Evolutionary conservation across 208 protist species (phyloP).

Genomic region (Acanthamoeba lenticulata): DNA sequence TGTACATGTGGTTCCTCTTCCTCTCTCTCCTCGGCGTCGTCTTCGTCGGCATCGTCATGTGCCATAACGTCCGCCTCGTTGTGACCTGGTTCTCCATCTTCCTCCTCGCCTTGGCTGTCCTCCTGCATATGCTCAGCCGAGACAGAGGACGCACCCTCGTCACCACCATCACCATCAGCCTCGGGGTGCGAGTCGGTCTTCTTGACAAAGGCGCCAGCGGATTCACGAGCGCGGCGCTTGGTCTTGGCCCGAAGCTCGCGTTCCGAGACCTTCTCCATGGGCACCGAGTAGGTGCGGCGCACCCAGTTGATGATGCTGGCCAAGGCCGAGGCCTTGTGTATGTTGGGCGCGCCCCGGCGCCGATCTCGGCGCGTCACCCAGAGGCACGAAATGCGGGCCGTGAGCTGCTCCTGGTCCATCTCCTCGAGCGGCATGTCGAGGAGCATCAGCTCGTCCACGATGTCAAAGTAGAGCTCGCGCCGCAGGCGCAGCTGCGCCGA

Average conservation of each 20-base stretch:
- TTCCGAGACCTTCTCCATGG: too few relatives aligned
- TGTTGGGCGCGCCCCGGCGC: not conserved
- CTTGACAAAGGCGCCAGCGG: too few relatives aligned
- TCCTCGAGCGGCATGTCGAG: not conserved
- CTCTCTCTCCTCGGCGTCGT: not conserved
- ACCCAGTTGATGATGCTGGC: not conserved
- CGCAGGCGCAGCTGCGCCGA: not conserved
- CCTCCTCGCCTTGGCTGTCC: not conserved
- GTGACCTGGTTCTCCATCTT: not conserved
- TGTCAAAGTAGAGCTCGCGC: not conserved
- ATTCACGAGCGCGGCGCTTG: too few relatives aligned
- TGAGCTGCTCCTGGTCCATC: not conserved
- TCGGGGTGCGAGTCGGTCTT: too few relatives aligned
- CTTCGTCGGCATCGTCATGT: not conserved
- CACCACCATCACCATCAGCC: too few relatives aligned
- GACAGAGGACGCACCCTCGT: too few relatives aligned
- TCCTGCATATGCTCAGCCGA: too few relatives aligned
- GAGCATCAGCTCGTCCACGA: not conserved
- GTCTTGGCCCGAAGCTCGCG: too few relatives aligned
- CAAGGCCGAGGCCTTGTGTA: not conserved
- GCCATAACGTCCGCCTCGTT: not conserved
- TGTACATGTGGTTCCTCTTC: not conserved
- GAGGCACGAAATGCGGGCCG: not conserved
- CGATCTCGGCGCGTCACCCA: not conserved
- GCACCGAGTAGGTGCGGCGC: not conserved